Evolutionary conservation across 495 filamentous ascomycete species (phyloP).

Genomic region (Tuber brumale): DNA sequence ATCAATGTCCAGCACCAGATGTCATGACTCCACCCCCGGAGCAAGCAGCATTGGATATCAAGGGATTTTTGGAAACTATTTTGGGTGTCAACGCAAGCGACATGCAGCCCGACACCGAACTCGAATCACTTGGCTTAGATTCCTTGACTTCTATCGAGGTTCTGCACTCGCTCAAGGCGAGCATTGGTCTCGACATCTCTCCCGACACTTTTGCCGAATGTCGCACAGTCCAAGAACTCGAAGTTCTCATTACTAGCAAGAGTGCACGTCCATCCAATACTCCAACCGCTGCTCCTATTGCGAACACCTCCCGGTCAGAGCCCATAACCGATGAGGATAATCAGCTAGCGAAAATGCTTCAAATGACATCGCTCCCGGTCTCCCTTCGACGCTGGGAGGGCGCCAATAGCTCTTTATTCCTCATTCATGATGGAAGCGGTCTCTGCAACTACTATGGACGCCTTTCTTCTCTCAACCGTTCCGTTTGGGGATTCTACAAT

Average conservation of each 20-base stretch:
- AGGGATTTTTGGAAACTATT: constrained; percentile 34
- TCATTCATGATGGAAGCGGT: constrained; percentile 73
- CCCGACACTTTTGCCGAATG: constrained; percentile 26
- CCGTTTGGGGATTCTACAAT: constrained; percentile 58
- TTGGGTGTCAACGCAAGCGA: constrained; percentile 27
- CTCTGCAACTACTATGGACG: constrained; percentile 58
- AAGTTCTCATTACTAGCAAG: constrained; percentile 23
- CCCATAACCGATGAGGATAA: constrained; percentile 4
- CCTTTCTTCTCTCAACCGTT: constrained; percentile 49
- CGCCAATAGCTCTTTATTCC: constrained; percentile 49
- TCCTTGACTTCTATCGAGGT: constrained; percentile 35
- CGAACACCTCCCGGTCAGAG: background rate
- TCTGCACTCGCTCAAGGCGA: constrained; percentile 30
- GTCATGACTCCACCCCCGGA: constrained; percentile 24
- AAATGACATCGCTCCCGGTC: constrained; percentile 26
- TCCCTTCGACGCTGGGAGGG: constrained; percentile 24
- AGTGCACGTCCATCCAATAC: constrained; percentile 23
- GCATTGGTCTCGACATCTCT: constrained; percentile 26
- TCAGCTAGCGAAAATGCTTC: constrained; percentile 30
- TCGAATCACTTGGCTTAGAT: constrained; percentile 34
- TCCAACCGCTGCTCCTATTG: background rate
- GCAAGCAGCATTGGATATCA: constrained; percentile 34
- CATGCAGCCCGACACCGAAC: constrained; percentile 25
- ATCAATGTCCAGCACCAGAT: constrained; percentile 7
- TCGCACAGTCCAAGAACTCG: constrained; percentile 25